A percentile compares a stretch with the other conserved stretches of the same genome.
phyloP scores from a whole-genome alignment of 768 basidiomycete species.

The Hypsizygus marmoreus region DNA sequence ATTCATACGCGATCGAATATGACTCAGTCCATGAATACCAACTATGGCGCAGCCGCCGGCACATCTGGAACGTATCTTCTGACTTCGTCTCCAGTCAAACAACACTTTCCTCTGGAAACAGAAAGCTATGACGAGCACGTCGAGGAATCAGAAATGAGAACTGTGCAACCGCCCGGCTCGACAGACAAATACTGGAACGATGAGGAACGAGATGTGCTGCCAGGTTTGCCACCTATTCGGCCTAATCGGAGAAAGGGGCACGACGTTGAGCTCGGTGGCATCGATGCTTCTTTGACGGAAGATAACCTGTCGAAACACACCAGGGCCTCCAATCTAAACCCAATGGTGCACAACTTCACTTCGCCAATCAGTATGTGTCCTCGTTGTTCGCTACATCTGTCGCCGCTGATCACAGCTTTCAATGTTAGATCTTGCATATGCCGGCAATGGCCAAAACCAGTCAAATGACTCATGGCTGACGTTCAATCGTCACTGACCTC shows the following conservation, averaged over 20 bases:
- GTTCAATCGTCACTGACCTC: constrained; percentile 29
- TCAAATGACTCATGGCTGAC: constrained; percentile 30
- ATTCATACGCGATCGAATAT: constrained; percentile 17
- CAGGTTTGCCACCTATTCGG: constrained; percentile 34
- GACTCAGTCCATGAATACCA: constrained; percentile 18
- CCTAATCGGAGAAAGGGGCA: constrained; percentile 44
- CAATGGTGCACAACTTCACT: constrained; percentile 63
- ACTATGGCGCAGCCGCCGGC: constrained; percentile 11
- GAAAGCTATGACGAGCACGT: constrained; percentile 20
- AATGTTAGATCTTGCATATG: constrained; percentile 28
- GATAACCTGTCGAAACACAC: constrained; percentile 46
- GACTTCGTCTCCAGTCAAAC: constrained; percentile 36
- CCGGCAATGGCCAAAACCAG: constrained; percentile 9
- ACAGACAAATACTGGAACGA: constrained; percentile 26
- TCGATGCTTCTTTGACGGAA: constrained; percentile 38
- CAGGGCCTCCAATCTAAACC: constrained; percentile 40
- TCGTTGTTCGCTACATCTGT: not conserved
- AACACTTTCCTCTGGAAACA: constrained; percentile 19
- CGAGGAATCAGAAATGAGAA: constrained; percentile 8
- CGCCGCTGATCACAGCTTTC: not conserved
- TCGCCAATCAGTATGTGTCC: constrained; percentile 69
- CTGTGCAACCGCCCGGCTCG: constrained; percentile 17
- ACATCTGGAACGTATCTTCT: constrained; percentile 31
- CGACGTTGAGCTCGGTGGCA: constrained; percentile 38
- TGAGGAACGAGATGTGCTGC: constrained; percentile 30